A percentile compares a stretch with the other conserved stretches of the same genome.
Evolutionary conservation across 352 stramenopile genomes (phyloP).

Genomic region (Phytophthora tentaculata): DNA sequence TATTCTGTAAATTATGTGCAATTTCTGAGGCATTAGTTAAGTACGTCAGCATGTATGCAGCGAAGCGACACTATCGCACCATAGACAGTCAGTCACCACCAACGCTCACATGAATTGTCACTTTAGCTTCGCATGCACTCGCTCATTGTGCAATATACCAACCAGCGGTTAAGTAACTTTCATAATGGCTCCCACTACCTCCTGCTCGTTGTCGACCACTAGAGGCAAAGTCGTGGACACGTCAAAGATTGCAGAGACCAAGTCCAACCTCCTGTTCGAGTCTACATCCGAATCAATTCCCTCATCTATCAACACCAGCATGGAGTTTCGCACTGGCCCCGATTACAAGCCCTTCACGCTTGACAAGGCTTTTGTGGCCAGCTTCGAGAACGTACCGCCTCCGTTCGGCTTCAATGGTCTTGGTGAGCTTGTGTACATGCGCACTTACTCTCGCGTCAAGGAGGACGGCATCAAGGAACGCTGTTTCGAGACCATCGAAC

Average conservation of each 20-base stretch:
- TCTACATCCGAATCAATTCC: too few relatives aligned
- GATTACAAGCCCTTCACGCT: slow-evolving; percentile 35
- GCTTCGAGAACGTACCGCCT: slow-evolving; percentile 55
- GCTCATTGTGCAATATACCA: slow-evolving; percentile 32
- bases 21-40: slow-evolving; percentile 2
- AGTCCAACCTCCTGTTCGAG: slow-evolving; percentile 15
- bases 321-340: slow-evolving; percentile 23
- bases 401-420: slow-evolving; percentile 95
- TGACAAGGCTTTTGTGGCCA: slow-evolving; percentile 50
- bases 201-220: slow-evolving; percentile 7
- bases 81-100: too few relatives aligned
- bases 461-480: slow-evolving; percentile 80
- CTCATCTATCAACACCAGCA: slow-evolving; percentile 20
- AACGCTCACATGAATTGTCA: background rate
- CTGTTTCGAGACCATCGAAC: slow-evolving; percentile 93
- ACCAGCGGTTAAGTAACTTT: slow-evolving; percentile 7
- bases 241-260: background rate
- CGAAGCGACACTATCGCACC: slow-evolving; percentile 31
- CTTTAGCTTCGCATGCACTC: background rate
- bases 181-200: slow-evolving; percentile 31
- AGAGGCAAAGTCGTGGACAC: slow-evolving; percentile 13
- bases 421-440: slow-evolving; percentile 92
- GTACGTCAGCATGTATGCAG: slow-evolving; percentile 18
- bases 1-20: background rate
- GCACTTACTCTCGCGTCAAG: slow-evolving; percentile 91